Conservation (phyloP, 768 basidiomycete genomes). For the Suillus subluteus region DNA sequence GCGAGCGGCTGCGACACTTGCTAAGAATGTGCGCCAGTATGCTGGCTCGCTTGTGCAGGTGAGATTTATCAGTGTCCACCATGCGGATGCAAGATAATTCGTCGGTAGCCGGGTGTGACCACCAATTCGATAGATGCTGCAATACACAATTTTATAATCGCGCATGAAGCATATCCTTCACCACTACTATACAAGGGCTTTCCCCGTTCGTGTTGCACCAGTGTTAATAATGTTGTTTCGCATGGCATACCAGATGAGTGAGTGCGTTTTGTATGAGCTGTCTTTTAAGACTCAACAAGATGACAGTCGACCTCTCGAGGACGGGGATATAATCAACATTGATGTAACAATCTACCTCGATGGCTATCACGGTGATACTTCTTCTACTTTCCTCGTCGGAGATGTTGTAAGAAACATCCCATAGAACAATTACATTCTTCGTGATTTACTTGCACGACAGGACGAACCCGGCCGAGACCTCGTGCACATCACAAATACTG, state of each 20-base stretch:
- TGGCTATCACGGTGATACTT: slow-evolving; percentile 91
- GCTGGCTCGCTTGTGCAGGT: slow-evolving; percentile 60
- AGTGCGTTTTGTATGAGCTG: slow-evolving; percentile 24
- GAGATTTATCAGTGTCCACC: slow-evolving; percentile 1
- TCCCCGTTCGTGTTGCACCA: slow-evolving; percentile 57
- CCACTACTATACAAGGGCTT: slow-evolving; percentile 72
- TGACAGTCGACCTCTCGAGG: slow-evolving; percentile 72
- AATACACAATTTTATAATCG: slow-evolving; percentile 73
- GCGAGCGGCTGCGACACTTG: slow-evolving; percentile 57
- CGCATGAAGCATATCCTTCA: slow-evolving; percentile 81
- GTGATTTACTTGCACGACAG: slow-evolving; percentile 37
- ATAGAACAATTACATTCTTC: neutral
- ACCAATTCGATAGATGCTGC: slow-evolving; percentile 75
- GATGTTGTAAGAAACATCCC: slow-evolving; percentile 55
- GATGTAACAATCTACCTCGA: slow-evolving; percentile 86
- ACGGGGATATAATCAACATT: slow-evolving; percentile 87
- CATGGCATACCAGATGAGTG: slow-evolving; percentile 95
- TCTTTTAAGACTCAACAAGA: slow-evolving; percentile 11
- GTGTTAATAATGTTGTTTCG: slow-evolving; percentile 84
- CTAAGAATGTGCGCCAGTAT: slow-evolving; percentile 57
- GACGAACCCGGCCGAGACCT: slow-evolving; percentile 73
- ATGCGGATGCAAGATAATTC: neutral
- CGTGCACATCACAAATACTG: slow-evolving; percentile 60
- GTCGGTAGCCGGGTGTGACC: slow-evolving; percentile 63
- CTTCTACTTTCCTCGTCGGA: slow-evolving; percentile 81